Percentiles rank a stretch among this genome's conserved stretches.
Conservation (phyloP, 208 protist species). For the Trypanosoma caninum region DNA sequence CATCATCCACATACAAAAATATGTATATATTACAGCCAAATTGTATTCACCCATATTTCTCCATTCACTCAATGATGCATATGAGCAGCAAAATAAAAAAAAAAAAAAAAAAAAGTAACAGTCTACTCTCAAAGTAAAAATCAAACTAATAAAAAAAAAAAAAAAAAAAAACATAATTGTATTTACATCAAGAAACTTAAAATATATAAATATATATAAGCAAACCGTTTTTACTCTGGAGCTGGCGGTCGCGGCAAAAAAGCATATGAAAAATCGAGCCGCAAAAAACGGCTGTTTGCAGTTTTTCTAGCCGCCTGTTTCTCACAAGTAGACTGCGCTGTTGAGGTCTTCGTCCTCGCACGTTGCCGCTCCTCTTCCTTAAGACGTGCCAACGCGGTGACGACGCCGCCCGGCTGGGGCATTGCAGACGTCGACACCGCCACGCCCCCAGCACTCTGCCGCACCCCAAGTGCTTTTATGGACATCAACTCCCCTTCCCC, state of each 20-base stretch:
- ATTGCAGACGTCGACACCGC: neutral
- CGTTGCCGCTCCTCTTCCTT: constrained; percentile 22
- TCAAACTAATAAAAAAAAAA: neutral
- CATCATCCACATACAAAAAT: no score
- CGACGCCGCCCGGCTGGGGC: neutral
- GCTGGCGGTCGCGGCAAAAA: neutral
- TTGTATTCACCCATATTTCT: no score
- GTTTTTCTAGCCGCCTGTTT: constrained; percentile 13
- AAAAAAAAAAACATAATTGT: neutral
- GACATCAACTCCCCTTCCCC: constrained; percentile 41
- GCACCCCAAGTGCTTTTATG: constrained; percentile 27
- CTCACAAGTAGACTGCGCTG: neutral
- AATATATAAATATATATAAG: constrained; percentile 1
- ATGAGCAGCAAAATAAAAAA: constrained; percentile 3
- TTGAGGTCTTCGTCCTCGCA: constrained; percentile 5
- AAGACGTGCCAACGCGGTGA: constrained; percentile 25
- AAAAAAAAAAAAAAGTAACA: neutral
- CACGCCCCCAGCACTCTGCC: neutral
- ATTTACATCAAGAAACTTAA: neutral
- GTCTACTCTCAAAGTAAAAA: neutral
- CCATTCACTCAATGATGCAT: no score
- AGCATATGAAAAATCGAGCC: constrained; percentile 19
- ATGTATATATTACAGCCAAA: no score
- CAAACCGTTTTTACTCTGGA: constrained; percentile 1
- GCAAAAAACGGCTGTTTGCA: constrained; percentile 26